Percentiles rank a stretch among this genome's conserved stretches.
Evolutionary conservation across 805 yeast species (phyloP).

Genomic region (Metschnikowia aberdeeniae): DNA sequence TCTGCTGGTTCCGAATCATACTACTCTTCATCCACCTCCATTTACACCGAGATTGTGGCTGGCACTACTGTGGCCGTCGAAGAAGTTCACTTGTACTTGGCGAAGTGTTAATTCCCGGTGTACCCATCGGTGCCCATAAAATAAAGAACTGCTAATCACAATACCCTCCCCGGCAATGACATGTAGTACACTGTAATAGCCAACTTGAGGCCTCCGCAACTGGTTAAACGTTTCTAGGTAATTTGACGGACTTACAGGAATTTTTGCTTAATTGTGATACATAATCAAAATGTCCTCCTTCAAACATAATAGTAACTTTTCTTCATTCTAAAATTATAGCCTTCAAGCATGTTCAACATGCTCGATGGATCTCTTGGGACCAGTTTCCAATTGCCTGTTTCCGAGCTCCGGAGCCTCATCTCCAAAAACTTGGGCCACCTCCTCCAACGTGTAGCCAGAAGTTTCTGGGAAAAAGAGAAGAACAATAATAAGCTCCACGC

Average conservation of each 20-base stretch:
- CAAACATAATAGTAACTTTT: too few relatives aligned
- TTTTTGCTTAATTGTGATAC: too few relatives aligned
- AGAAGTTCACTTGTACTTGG: conserved; percentile 1
- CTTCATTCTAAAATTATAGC: background rate
- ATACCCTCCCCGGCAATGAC: too few relatives aligned
- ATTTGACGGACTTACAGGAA: too few relatives aligned
- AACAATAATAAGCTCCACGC: conserved; percentile 25
- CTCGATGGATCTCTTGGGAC: conserved; percentile 6
- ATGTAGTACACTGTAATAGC: too few relatives aligned
- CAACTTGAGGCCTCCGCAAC: too few relatives aligned
- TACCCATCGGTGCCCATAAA: too few relatives aligned
- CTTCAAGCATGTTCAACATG: conserved; percentile 13
- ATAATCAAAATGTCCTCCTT: too few relatives aligned
- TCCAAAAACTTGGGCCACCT: conserved; percentile 40
- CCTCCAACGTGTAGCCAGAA: conserved; percentile 41
- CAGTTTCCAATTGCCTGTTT: conserved; percentile 5
- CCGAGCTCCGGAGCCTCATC: conserved; percentile 20
- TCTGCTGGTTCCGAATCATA: background rate
- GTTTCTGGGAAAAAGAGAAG: conserved; percentile 40
- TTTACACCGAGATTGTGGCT: conserved; percentile 1
- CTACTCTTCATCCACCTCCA: conserved; percentile 2
- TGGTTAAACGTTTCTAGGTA: too few relatives aligned
- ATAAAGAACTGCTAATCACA: background rate
- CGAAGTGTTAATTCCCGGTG: background rate
- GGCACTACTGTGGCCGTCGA: background rate